phyloP scores from a whole-genome alignment of 768 basidiomycete genomes.

The Dioszegia hungarica region DNA sequence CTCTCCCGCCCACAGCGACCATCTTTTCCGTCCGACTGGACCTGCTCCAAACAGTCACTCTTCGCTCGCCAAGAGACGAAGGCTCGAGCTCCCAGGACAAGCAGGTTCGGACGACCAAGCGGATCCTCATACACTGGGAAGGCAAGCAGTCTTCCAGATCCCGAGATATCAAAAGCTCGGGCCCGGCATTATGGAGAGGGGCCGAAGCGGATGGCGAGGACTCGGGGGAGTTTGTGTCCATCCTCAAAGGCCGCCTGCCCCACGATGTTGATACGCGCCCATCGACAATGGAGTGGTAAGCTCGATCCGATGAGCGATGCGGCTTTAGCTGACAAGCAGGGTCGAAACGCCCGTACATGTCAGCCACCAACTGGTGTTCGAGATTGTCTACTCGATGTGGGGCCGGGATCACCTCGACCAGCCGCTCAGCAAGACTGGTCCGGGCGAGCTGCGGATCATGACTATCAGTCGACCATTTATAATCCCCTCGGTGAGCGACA shows the following conservation, averaged over 20 bases:
- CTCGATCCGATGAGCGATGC: too few species aligned
- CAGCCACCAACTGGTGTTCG: constrained; percentile 20
- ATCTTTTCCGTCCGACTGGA: constrained; percentile 25
- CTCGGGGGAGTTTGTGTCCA: constrained; percentile 12
- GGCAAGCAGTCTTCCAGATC: constrained; percentile 3
- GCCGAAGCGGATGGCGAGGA: not conserved
- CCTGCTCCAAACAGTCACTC: constrained; percentile 15
- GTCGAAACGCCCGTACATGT: constrained; percentile 26
- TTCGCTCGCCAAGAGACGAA: constrained; percentile 20
- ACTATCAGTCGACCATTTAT: constrained; percentile 12
- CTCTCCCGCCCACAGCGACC: constrained; percentile 14
- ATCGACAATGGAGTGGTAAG: constrained; percentile 27
- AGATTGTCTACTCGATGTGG: constrained; percentile 27
- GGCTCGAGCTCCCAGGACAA: not conserved
- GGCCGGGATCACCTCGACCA: constrained; percentile 17
- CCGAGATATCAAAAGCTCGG: not conserved
- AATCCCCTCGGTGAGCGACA: constrained; percentile 17
- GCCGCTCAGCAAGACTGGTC: constrained; percentile 6
- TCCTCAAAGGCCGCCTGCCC: constrained; percentile 25
- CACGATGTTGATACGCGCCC: constrained; percentile 28
- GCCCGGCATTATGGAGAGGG: too few species aligned
- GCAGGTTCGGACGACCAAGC: not conserved
- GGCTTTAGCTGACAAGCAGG: not conserved
- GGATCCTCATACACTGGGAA: not conserved
- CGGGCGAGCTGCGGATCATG: constrained; percentile 21